A percentile compares a stretch with the other conserved stretches of the same genome.
phyloP scores from a whole-genome alignment of 306 rosid species.

The Corylus americana region DNA sequence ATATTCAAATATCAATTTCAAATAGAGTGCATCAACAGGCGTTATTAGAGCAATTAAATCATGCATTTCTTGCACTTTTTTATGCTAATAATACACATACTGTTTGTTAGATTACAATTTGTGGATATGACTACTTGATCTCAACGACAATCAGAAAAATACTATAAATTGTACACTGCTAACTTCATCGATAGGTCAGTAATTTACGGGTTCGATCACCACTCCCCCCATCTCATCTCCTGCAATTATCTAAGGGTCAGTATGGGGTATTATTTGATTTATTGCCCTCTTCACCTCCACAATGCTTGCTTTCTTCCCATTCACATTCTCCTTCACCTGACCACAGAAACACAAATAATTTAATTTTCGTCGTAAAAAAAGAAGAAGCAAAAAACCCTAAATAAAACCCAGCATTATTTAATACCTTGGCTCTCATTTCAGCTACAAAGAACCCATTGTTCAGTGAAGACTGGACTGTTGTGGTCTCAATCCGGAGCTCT shows the following conservation, averaged over 20 bases:
- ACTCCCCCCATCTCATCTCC: not conserved
- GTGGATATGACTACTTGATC: not conserved
- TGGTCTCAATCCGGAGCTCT: slow-evolving; percentile 71
- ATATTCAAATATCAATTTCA: not conserved
- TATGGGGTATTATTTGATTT: slow-evolving; percentile 69
- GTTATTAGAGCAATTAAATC: not conserved
- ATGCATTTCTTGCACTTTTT: not conserved
- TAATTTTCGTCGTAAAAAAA: not conserved
- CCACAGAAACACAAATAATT: not conserved
- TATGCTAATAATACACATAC: not conserved
- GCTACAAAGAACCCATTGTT: slow-evolving; percentile 68
- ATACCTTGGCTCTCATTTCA: slow-evolving; percentile 72
- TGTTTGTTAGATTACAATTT: slow-evolving; percentile 17
- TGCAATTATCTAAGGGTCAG: slow-evolving; percentile 21
- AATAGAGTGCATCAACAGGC: not conserved
- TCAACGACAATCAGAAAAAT: not conserved
- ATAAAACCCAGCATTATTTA: not conserved
- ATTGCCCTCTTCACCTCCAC: slow-evolving; percentile 92
- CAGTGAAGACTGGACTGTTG: slow-evolving; percentile 62
- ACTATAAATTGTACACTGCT: not conserved
- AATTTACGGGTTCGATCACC: not conserved
- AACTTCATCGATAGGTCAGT: not conserved
- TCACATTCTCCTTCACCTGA: slow-evolving; percentile 67
- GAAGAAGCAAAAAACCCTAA: not conserved
- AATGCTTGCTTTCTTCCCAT: slow-evolving; percentile 78